Percentiles rank a stretch among this genome's conserved stretches.
These are phyloP conservation scores for Colletotrichum sp. DNA, from an alignment of 2,329 filamentous ascomycete species.

Conservation along the genomic window DNA sequence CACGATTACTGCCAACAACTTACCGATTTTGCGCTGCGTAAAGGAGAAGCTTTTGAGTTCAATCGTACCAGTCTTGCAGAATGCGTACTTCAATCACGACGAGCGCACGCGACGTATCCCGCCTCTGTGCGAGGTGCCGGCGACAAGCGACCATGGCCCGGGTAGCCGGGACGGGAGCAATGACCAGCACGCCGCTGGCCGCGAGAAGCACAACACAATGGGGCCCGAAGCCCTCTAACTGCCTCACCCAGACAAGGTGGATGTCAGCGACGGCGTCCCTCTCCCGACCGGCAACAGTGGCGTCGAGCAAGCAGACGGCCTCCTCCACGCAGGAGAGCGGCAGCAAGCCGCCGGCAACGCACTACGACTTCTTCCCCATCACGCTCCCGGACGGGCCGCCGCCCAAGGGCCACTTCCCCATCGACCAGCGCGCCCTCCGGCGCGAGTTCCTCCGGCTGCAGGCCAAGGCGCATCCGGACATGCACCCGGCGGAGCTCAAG, in stretches of 20 bases:
- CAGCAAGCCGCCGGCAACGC: conserved; percentile 48
- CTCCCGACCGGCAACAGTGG: neutral
- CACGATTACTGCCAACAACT: neutral
- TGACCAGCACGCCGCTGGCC: neutral
- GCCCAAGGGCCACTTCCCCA: conserved; percentile 74
- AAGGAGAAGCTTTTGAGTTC: too few species aligned
- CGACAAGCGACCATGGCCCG: conserved; percentile 28
- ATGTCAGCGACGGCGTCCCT: neutral
- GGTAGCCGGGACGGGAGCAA: conserved; percentile 17
- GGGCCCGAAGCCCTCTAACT: neutral
- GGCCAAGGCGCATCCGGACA: conserved; percentile 76
- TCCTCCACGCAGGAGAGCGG: neutral
- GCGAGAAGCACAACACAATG: neutral
- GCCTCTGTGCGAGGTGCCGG: conserved; percentile 38
- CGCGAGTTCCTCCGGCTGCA: conserved; percentile 89
- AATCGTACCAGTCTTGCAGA: neutral
- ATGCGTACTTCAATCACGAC: conserved; percentile 31
- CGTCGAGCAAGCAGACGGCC: neutral
- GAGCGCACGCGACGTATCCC: conserved; percentile 30
- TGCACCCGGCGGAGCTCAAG: conserved; percentile 60
- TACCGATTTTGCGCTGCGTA: neutral
- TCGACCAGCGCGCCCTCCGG: conserved; percentile 74
- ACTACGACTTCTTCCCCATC: conserved; percentile 88
- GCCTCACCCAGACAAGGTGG: conserved; percentile 7
- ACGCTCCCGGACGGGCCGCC: conserved; percentile 81